A percentile compares a stretch with the other conserved stretches of the same genome.
These are phyloP conservation scores for Avena eriantha DNA, from an alignment of 176 grass and related monocot genomes.

Conservation along the genomic window DNA sequence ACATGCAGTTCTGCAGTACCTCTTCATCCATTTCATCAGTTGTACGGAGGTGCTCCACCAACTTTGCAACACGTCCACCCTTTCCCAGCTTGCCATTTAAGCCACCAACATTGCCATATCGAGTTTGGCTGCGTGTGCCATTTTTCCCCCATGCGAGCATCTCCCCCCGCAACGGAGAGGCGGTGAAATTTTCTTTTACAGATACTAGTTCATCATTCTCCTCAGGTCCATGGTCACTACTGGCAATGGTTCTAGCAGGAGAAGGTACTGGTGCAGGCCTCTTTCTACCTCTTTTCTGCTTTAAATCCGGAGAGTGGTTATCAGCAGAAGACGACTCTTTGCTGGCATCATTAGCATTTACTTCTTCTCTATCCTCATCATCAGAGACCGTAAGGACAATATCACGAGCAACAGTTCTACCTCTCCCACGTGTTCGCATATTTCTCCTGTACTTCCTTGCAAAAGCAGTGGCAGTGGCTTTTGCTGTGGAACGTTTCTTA, in stretches of 20 bases:
- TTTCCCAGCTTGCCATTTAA: conserved; percentile 64
- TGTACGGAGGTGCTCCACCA: conserved; percentile 65
- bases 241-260: conserved; percentile 56
- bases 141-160: conserved; percentile 91
- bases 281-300: conserved; percentile 61
- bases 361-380: conserved; percentile 67
- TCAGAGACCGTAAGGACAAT: conserved; percentile 49
- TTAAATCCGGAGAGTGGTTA: conserved; percentile 65
- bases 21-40: conserved; percentile 65
- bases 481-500: conserved; percentile 62
- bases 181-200: conserved; percentile 57
- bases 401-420: conserved; percentile 48
- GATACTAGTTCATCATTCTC: conserved; percentile 58
- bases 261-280: conserved; percentile 52
- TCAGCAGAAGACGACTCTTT: conserved; percentile 75
- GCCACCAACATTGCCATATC: conserved; percentile 59
- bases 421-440: conserved; percentile 55
- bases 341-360: conserved; percentile 60
- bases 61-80: conserved; percentile 63
- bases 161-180: conserved; percentile 68
- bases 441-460: conserved; percentile 67
- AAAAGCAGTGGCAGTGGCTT: conserved; percentile 54
- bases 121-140: conserved; percentile 79
- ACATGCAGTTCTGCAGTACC: conserved; percentile 46
- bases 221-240: conserved; percentile 51